A percentile compares a stretch with the other conserved stretches of the same genome.
phyloP scores from a whole-genome alignment of 2,329 filamentous ascomycete species.

The Westerdykella sp. region DNA sequence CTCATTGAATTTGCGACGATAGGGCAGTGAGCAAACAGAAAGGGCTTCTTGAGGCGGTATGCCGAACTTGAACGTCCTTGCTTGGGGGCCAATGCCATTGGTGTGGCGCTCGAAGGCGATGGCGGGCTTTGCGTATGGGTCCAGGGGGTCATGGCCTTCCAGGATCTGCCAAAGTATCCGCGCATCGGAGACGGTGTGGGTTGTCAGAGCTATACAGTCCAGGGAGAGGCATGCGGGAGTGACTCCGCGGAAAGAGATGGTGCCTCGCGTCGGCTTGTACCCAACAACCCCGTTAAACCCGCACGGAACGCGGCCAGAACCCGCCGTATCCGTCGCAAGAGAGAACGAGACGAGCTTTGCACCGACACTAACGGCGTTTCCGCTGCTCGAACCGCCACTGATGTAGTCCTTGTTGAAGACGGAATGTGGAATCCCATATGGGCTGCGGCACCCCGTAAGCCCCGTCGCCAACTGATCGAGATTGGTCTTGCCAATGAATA shows the following conservation, averaged over 20 bases:
- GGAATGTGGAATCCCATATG: constrained; percentile 52
- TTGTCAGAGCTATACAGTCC: constrained; percentile 53
- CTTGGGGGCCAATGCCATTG: constrained; percentile 30
- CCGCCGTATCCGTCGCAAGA: constrained; percentile 53
- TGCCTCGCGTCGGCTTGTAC: constrained; percentile 47
- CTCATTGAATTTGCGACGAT: constrained; percentile 33
- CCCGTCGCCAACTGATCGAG: constrained; percentile 60
- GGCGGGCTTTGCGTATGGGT: constrained; percentile 47
- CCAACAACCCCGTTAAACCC: constrained; percentile 53
- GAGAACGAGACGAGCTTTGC: constrained; percentile 51
- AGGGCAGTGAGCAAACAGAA: constrained; percentile 37
- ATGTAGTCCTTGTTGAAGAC: constrained; percentile 48
- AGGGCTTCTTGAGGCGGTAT: constrained; percentile 44
- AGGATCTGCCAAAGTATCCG: constrained; percentile 45
- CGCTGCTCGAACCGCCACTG: constrained; percentile 53
- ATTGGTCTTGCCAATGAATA: constrained; percentile 56
- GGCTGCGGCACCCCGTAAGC: constrained; percentile 53
- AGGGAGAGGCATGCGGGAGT: constrained; percentile 53
- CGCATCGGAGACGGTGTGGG: constrained; percentile 46
- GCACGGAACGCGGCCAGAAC: constrained; percentile 48
- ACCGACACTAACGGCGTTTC: constrained; percentile 50
- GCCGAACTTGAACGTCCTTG: constrained; percentile 44
- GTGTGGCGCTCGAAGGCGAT: constrained; percentile 31
- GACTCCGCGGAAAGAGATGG: constrained; percentile 46
- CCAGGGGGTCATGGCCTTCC: constrained; percentile 43